Evolutionary conservation across 805 yeast genomes (phyloP).

Genomic region (Candida awuae): DNA sequence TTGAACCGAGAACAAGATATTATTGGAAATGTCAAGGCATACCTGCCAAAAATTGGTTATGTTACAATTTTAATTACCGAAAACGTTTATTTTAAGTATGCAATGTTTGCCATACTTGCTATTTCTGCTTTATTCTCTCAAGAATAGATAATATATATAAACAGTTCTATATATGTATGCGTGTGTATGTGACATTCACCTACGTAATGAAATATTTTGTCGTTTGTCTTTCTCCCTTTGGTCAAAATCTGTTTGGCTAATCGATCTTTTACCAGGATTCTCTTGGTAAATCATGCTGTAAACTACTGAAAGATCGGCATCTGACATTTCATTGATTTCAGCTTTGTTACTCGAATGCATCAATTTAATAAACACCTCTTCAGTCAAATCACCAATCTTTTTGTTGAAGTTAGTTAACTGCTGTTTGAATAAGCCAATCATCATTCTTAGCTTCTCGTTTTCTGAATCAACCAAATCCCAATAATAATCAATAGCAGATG

Average conservation of each 20-base stretch:
- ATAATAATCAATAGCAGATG: conserved; percentile 67
- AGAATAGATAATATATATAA: conserved; percentile 31
- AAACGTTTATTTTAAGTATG: conserved; percentile 72
- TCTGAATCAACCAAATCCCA: conserved; percentile 66
- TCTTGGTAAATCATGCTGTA: neutral
- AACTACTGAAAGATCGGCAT: neutral
- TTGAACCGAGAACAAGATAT: conserved; percentile 71
- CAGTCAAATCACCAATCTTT: conserved; percentile 4
- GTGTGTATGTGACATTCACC: no score
- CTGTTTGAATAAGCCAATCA: conserved; percentile 52
- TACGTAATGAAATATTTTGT: conserved; percentile 6
- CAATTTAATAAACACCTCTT: conserved; percentile 11
- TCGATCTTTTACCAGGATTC: neutral
- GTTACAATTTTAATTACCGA: conserved; percentile 88
- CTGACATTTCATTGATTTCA: neutral
- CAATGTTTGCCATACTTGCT: conserved; percentile 66
- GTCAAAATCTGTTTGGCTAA: neutral
- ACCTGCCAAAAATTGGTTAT: conserved; percentile 84
- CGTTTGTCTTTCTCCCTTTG: conserved; percentile 1
- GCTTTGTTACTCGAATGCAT: conserved; percentile 6
- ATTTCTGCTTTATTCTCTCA: conserved; percentile 56
- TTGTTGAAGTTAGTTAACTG: conserved; percentile 28
- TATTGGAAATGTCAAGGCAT: conserved; percentile 88
- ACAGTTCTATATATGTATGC: no score
- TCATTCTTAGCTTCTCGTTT: conserved; percentile 45